Conservation (phyloP, 352 stramenopile species). For the Phytopythium vexans region DNA sequence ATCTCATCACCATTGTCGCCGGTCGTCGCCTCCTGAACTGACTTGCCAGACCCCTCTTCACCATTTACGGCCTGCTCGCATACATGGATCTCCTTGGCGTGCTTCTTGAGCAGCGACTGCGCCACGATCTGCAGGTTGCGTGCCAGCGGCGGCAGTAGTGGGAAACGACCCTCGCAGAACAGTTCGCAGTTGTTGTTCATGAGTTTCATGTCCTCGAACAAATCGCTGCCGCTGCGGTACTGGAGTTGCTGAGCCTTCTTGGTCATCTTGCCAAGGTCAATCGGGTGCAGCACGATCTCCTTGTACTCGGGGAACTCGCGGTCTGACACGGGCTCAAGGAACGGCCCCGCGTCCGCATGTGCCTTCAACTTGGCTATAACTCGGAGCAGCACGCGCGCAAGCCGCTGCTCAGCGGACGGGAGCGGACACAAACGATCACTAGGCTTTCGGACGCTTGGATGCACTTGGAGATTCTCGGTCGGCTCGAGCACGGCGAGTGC, state of each 20-base stretch:
- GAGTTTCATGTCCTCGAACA: constrained; percentile 66
- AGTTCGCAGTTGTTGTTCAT: constrained; percentile 77
- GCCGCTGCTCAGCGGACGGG: constrained; percentile 53
- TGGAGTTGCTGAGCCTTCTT: constrained; percentile 48
- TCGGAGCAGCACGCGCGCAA: constrained; percentile 60
- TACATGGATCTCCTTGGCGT: constrained; percentile 57
- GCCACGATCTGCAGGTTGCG: constrained; percentile 65
- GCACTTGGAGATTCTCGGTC: constrained; percentile 20
- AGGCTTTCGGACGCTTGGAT: constrained; percentile 26
- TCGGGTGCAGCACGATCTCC: constrained; percentile 72
- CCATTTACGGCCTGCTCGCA: constrained; percentile 36
- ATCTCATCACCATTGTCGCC: constrained; percentile 4
- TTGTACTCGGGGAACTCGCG: constrained; percentile 84
- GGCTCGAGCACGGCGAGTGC: constrained; percentile 55
- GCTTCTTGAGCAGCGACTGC: constrained; percentile 65
- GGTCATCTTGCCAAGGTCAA: constrained; percentile 64
- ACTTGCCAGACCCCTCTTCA: constrained; percentile 8
- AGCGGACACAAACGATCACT: constrained; percentile 50
- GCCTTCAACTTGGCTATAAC: constrained; percentile 61
- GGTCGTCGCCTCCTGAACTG: constrained; percentile 4
- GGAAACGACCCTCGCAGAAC: constrained; percentile 80
- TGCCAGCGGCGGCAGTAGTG: constrained; percentile 67
- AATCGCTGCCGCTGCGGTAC: constrained; percentile 49
- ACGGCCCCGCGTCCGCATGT: constrained; percentile 59
- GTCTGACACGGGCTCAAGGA: constrained; percentile 76